phyloP scores from a whole-genome alignment of 805 yeast genomes.

The Candida oleophila region DNA sequence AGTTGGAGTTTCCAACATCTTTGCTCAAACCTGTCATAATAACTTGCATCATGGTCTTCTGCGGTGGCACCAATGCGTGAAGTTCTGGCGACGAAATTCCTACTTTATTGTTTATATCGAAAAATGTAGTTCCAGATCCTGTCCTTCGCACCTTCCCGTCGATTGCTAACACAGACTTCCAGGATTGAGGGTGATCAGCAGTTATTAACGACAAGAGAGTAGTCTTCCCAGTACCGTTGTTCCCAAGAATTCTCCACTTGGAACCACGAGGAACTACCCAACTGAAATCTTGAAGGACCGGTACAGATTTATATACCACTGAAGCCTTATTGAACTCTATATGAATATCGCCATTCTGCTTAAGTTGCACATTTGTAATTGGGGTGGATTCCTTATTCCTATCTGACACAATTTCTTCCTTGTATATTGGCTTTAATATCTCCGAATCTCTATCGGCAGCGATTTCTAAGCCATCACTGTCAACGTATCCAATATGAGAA shows the following conservation, averaged over 20 bases:
- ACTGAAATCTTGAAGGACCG: constrained; percentile 55
- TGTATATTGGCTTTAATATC: neutral
- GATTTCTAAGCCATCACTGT: constrained; percentile 46
- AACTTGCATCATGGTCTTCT: constrained; percentile 52
- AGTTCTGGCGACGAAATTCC: constrained; percentile 92
- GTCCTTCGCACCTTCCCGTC: constrained; percentile 69
- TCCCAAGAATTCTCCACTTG: constrained; percentile 86
- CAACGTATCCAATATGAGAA: constrained; percentile 64
- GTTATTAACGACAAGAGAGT: constrained; percentile 81
- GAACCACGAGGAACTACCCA: constrained; percentile 74
- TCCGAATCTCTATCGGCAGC: neutral
- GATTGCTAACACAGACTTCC: constrained; percentile 69
- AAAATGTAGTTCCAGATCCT: constrained; percentile 71
- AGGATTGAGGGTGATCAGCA: constrained; percentile 95
- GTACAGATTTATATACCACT: constrained; percentile 62
- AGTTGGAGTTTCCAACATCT: constrained; percentile 58
- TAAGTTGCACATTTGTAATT: constrained; percentile 3
- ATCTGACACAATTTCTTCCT: constrained; percentile 9
- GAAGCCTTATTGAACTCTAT: constrained; percentile 58
- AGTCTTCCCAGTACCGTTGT: constrained; percentile 92
- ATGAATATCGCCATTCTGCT: constrained; percentile 11
- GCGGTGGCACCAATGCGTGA: constrained; percentile 76
- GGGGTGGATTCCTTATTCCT: constrained; percentile 1
- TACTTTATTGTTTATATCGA: constrained; percentile 72
- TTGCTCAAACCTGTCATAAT: constrained; percentile 67